Conservation (phyloP, 345 rosid species). For the Anacardium occidentale region DNA sequence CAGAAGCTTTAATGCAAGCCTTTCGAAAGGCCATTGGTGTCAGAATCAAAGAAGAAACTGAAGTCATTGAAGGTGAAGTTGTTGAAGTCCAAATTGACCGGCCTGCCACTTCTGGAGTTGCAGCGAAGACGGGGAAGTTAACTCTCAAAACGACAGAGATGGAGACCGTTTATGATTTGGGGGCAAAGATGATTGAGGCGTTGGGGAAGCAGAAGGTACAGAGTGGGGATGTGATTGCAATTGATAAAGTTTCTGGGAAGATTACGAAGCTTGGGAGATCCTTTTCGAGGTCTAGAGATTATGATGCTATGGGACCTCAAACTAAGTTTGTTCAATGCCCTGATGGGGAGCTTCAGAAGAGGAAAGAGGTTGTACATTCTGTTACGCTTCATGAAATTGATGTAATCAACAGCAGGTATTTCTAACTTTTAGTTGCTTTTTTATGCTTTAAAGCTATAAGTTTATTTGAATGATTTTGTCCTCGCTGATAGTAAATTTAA, state of each 20-base stretch:
- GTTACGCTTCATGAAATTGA: conserved; percentile 96
- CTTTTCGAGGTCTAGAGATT: conserved; percentile 84
- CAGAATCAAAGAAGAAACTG: conserved; percentile 88
- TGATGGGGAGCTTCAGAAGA: conserved; percentile 92
- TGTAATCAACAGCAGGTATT: conserved; percentile 94
- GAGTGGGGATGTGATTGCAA: conserved; percentile 91
- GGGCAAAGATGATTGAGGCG: conserved; percentile 89
- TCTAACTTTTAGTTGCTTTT: not conserved
- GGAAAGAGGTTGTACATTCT: conserved; percentile 95
- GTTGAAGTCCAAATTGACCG: conserved; percentile 89
- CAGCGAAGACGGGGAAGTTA: conserved; percentile 85
- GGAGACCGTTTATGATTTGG: conserved; percentile 90
- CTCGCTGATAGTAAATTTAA: not conserved
- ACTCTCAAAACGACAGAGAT: conserved; percentile 95
- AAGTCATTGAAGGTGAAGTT: conserved; percentile 88
- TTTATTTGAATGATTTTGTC: not conserved
- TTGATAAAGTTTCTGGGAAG: conserved; percentile 88
- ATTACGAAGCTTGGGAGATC: conserved; percentile 92
- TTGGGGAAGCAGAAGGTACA: conserved; percentile 88
- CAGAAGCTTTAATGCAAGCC: conserved; percentile 85
- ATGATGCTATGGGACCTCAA: conserved; percentile 94
- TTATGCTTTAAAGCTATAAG: not conserved
- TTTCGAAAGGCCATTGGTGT: conserved; percentile 87
- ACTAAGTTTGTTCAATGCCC: conserved; percentile 97
- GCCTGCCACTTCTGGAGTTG: conserved; percentile 73